Conservation (phyloP, 306 rosid species). For the Ormosia semicastrata region DNA sequence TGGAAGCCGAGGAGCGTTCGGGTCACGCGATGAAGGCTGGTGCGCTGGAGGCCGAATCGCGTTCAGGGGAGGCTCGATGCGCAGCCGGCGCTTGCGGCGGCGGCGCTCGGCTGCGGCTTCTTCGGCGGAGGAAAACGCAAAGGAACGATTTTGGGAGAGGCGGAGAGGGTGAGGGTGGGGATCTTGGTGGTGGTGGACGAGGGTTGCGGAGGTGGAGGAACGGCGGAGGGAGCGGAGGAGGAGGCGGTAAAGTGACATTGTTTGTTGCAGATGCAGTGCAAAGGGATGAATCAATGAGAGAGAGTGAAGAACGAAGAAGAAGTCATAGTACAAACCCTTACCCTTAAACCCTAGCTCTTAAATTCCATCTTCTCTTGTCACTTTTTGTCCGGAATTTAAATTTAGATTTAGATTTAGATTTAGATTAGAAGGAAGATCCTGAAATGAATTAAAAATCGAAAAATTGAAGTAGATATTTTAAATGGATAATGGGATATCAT, state of each 20-base stretch:
- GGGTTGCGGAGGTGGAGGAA: conserved; percentile 16
- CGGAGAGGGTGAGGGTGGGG: background rate
- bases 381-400: too few species aligned
- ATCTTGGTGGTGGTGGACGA: background rate
- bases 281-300: background rate
- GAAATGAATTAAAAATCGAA: too few species aligned
- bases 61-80: conserved; percentile 88
- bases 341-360: too few species aligned
- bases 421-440: too few species aligned
- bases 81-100: conserved; percentile 81
- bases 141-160: conserved; percentile 45
- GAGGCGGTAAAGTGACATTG: conserved; percentile 62
- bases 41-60: conserved; percentile 74
- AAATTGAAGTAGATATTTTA: too few species aligned
- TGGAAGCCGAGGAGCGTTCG: conserved; percentile 87
- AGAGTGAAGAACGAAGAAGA: background rate
- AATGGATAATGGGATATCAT: too few species aligned
- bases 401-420: too few species aligned
- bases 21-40: conserved; percentile 56
- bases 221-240: conserved; percentile 64
- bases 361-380: too few species aligned
- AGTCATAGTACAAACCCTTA: too few species aligned
- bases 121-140: conserved; percentile 88
- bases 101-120: conserved; percentile 97
- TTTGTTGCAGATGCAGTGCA: too few species aligned